Base-by-base conservation (phyloP, 2,329 filamentous ascomycete genomes). In the Sarocladium strictum region DNA sequence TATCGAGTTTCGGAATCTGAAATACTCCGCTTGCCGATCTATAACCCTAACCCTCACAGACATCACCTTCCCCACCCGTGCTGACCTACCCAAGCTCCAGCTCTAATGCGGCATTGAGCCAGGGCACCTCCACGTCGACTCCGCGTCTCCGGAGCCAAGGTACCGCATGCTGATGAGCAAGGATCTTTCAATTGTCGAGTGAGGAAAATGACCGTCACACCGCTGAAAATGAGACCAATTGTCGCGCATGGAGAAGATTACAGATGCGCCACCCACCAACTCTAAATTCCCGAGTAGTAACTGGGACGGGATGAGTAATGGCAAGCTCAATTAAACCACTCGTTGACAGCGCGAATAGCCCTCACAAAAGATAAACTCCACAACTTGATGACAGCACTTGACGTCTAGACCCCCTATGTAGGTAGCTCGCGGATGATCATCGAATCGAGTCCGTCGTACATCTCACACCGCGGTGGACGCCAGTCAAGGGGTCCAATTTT, bases 381-480 rank as follows among this genome's bases (percentile, higher is more conserved):
- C 43, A 47, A 27, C 43, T n/a, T 47, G 43, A 47, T 47, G 43
- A 47, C 43, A 47, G 43, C 43, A 47, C 4, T 47, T 27, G 14
- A 47, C 43, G 27, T 47, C 43, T 47, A 47, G 29, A n/a, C 3
- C 10, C 23, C 43, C 24, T 19, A 11, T n/a, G 5, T 29, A 49
- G 32, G 43, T 35, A 23, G 47, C 47, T 51, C 29, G 5, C 26
- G 27, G 29, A 17, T 29, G 21, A 33, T 51, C 17, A 19, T 33
- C 47, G 19, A 51, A 51, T 51, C 47, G 47, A 51, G 47, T 35
- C 21, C 24, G 23, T 51, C 47, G 47, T 51, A 51, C 47, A 32
- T 14, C 43, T 49, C 43, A 49, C 43, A 35, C 27, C 19, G 12
- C 47, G 47, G 47, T 51, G 47, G 47, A 29, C 47, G 19, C 29